phyloP scores from a whole-genome alignment of 148 eudicot genomes.

The Rhododendron simsii region DNA sequence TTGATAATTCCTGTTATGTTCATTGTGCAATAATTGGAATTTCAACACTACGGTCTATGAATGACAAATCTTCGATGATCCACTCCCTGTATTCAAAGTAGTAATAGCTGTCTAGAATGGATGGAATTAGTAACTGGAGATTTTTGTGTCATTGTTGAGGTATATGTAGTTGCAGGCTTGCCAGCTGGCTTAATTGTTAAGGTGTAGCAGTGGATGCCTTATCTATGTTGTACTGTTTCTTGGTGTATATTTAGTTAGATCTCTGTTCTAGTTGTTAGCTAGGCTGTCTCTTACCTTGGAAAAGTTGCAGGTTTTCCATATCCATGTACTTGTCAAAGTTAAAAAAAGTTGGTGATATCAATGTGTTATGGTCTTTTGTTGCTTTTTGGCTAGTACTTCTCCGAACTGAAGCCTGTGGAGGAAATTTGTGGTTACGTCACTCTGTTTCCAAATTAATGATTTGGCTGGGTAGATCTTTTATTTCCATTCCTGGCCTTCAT shows the following conservation, averaged over 20 bases:
- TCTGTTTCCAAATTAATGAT: neutral
- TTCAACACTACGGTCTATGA: neutral
- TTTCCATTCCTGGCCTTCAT: neutral
- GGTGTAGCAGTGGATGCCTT: neutral
- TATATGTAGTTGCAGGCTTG: neutral
- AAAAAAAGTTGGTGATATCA: neutral
- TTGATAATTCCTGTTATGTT: neutral
- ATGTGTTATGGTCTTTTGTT: neutral
- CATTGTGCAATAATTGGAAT: neutral
- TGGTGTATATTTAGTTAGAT: neutral
- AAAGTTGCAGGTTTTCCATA: neutral
- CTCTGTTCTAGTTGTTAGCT: neutral
- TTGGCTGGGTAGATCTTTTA: neutral
- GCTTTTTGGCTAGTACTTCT: neutral
- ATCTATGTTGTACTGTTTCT: neutral
- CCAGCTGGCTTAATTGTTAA: neutral
- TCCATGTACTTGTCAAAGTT: neutral
- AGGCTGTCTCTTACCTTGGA: neutral
- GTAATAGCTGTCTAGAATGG: neutral
- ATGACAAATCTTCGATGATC: neutral
- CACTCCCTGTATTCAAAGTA: neutral
- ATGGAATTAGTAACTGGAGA: conserved; percentile 6
- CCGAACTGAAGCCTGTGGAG: neutral
- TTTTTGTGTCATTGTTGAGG: neutral
- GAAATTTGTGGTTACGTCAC: neutral